Base-by-base conservation (phyloP, 2,329 filamentous ascomycete genomes). In the Fusarium albidum region DNA sequence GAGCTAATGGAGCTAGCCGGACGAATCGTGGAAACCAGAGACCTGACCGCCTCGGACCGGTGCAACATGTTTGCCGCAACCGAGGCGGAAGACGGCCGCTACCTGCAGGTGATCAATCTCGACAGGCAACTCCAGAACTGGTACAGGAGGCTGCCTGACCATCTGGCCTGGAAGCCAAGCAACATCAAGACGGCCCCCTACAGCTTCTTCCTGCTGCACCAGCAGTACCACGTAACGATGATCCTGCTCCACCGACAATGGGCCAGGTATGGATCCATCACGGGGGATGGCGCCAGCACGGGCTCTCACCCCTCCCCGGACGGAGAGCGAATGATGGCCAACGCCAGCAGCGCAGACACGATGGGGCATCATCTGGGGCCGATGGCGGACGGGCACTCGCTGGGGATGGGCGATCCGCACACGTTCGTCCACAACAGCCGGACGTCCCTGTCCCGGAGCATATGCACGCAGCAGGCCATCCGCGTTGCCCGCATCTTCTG, bases 1-100 rank as follows among this genome's bases (percentile, higher is more conserved):
- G 80, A 82, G 57, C 70, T 84, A n/a, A 81, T 83, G 79, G 81
- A 81, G 54, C 70, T 83, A 7, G 79, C 80, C 2, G 79, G 79
- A 33, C 79, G 77, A 45, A 81, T 82, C 18, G 77, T 78, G 4
- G 80, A 82, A 55, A 77, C 70, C 3, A 61, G 71, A 25, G 71
- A 75, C 49, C 63, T 73, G 61, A 69, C 71, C 45, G 70, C 65
- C 9, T 63, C 57, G 13, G 67, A 70, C 11, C 66, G 69, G 14
- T 65, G 66, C 46, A 69, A 72, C 38, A 32, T 65, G 7, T 70
- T 69, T 44, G 57, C 67, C 9, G 52, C 61, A 7, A 69, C 65
- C 10, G 73, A 71, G 37, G 55, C 66, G 4, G 77, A 81, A 49
- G 75, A 79, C 21, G 75, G 75, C 46, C 77, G 76, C 6, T 83